A percentile compares a stretch with the other conserved stretches of the same genome.
Evolutionary conservation across 768 basidiomycete species (phyloP).

Genomic region (Rickenella mellea): DNA sequence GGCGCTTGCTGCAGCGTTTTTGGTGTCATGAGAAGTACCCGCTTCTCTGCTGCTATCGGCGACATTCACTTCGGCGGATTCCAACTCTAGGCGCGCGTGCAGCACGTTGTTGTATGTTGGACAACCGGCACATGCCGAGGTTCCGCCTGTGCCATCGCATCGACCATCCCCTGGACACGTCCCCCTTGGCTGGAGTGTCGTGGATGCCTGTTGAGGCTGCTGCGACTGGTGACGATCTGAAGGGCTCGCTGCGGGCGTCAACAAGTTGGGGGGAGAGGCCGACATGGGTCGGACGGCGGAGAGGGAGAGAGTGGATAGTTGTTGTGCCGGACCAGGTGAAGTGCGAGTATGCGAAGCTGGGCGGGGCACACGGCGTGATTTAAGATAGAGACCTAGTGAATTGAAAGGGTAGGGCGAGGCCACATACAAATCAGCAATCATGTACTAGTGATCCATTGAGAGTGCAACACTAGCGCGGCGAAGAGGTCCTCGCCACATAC

Average conservation of each 20-base stretch:
- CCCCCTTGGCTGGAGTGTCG: conserved; percentile 25
- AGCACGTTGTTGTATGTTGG: conserved; percentile 91
- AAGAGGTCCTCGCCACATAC: too few species aligned
- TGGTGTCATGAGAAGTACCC: conserved; percentile 13
- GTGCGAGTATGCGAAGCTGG: conserved; percentile 45
- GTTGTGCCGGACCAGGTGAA: conserved; percentile 23
- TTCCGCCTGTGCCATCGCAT: conserved; percentile 96
- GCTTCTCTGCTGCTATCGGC: neutral
- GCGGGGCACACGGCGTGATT: conserved; percentile 68
- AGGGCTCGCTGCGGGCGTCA: conserved; percentile 15
- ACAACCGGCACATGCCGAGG: conserved; percentile 87
- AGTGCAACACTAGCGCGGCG: too few species aligned
- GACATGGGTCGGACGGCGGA: conserved; percentile 10
- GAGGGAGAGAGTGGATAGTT: conserved; percentile 16
- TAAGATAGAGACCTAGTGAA: conserved; percentile 68
- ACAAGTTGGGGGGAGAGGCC: conserved; percentile 13
- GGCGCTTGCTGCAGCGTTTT: conserved; percentile 12
- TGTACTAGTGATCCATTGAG: too few species aligned
- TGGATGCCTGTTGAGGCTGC: conserved; percentile 4
- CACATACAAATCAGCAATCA: too few species aligned
- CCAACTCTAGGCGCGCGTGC: conserved; percentile 29
- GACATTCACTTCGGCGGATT: conserved; percentile 17
- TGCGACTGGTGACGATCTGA: conserved; percentile 2
- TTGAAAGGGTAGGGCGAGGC: neutral
- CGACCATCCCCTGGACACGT: conserved; percentile 99